Conservation (phyloP, 371 early-diverging fungal genomes). For the Mucor saturninus region DNA sequence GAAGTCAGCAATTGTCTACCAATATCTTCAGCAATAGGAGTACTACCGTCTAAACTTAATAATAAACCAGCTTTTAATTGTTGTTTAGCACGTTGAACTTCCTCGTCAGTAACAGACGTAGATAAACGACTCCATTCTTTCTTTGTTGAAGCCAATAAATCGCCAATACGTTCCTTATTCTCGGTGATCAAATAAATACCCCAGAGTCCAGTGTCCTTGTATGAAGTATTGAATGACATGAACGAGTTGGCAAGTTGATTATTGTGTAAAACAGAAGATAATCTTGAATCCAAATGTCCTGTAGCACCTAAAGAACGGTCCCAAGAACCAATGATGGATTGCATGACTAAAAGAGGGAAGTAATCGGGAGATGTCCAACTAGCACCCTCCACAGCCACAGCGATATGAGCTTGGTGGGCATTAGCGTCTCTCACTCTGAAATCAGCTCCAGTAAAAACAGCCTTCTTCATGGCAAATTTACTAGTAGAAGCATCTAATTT, state of each 20-base stretch:
- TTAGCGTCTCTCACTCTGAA: conserved; percentile 73
- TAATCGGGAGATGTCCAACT: conserved; percentile 95
- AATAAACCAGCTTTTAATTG: conserved; percentile 95
- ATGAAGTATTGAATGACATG: conserved; percentile 97
- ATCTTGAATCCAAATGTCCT: conserved; percentile 81
- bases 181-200: conserved; percentile 93
- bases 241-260: conserved; percentile 93
- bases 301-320: conserved; percentile 91
- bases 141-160: conserved; percentile 83
- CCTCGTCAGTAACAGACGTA: conserved; percentile 85
- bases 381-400: conserved; percentile 95
- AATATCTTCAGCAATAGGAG: conserved; percentile 95
- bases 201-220: conserved; percentile 98
- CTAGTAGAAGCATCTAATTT: conserved; percentile 47
- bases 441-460: conserved; percentile 89
- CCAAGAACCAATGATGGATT: conserved; percentile 96
- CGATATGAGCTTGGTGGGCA: conserved; percentile 93
- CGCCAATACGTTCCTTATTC: conserved; percentile 81
- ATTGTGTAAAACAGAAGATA: conserved; percentile 83
- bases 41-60: conserved; percentile 90
- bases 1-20: conserved; percentile 94
- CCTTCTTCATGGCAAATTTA: conserved; percentile 59
- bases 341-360: conserved; percentile 92
- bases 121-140: conserved; percentile 93
- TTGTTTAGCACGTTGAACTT: conserved; percentile 97